Percentiles rank a stretch among this genome's conserved stretches.
Conservation (phyloP, 371 early-diverging fungal genomes). For the Mucor velutinosus region DNA sequence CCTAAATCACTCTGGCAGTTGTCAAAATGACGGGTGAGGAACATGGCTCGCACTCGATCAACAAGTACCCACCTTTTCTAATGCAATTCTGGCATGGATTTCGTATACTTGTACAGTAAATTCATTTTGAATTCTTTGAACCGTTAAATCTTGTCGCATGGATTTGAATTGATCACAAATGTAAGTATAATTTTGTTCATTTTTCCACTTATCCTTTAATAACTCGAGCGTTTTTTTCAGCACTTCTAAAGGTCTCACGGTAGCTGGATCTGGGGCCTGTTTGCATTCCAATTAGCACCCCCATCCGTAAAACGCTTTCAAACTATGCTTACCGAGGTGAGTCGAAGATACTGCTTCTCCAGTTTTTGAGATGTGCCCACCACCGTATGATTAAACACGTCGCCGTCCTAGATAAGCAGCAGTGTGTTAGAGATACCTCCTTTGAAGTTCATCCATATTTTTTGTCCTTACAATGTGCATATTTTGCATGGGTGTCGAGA, state of each 20-base stretch:
- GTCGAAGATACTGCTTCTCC: constrained; percentile 88
- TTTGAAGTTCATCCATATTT: no score
- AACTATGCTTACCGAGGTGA: constrained; percentile 71
- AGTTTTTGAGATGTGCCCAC: constrained; percentile 84
- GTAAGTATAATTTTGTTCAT: constrained; percentile 84
- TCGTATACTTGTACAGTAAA: constrained; percentile 96
- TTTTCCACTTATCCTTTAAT: constrained; percentile 78
- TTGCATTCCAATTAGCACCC: background rate
- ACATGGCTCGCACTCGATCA: no score
- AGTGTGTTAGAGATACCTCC: no score
- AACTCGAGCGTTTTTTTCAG: constrained; percentile 75
- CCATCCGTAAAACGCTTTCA: background rate
- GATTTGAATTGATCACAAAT: constrained; percentile 96
- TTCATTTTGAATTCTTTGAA: constrained; percentile 89
- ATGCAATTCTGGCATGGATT: constrained; percentile 89
- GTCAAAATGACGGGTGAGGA: no score
- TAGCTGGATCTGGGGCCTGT: constrained; percentile 90
- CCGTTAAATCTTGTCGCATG: constrained; percentile 94
- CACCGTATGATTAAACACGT: constrained; percentile 80
- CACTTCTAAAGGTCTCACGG: constrained; percentile 83
- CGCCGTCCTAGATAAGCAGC: constrained; percentile 54
- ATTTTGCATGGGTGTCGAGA: constrained; percentile 6
- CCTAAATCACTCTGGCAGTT: constrained; percentile 81
- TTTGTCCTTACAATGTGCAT: constrained; percentile 10
- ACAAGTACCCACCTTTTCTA: constrained; percentile 71